phyloP scores from a whole-genome alignment of 176 grass and related monocot genomes.

The maize (Zea mays) region Zm-B73-REFERENCE-NAM-5.0 NC_050100.1:137992001-137992500 shows the following conservation, averaged over 20 bases:
- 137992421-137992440: background rate
- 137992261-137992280: slow-evolving; percentile 52
- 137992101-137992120: background rate
- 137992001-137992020: slow-evolving; percentile 73
- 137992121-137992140: slow-evolving; percentile 10
- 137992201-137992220: slow-evolving; percentile 7
- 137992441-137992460: slow-evolving; percentile 38
- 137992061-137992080: slow-evolving; percentile 29
- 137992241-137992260: slow-evolving; percentile 53
- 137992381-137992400: slow-evolving; percentile 29
- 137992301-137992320: slow-evolving; percentile 51
- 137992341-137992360: slow-evolving; percentile 26
- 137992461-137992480: slow-evolving; percentile 30
- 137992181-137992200: slow-evolving; percentile 31
- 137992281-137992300: slow-evolving; percentile 54
- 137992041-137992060: slow-evolving; percentile 75
- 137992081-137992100: background rate
- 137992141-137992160: slow-evolving; percentile 22
- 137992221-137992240: slow-evolving; percentile 37
- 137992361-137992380: slow-evolving; percentile 28
- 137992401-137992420: slow-evolving; percentile 9
- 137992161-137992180: slow-evolving; percentile 22
- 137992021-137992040: slow-evolving; percentile 64
- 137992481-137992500: slow-evolving; percentile 24
- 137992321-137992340: slow-evolving; percentile 36